Percentiles rank a stretch among this genome's conserved stretches.
phyloP scores from a whole-genome alignment of 2,329 filamentous ascomycete genomes.

The Penicillium sp. region DNA sequence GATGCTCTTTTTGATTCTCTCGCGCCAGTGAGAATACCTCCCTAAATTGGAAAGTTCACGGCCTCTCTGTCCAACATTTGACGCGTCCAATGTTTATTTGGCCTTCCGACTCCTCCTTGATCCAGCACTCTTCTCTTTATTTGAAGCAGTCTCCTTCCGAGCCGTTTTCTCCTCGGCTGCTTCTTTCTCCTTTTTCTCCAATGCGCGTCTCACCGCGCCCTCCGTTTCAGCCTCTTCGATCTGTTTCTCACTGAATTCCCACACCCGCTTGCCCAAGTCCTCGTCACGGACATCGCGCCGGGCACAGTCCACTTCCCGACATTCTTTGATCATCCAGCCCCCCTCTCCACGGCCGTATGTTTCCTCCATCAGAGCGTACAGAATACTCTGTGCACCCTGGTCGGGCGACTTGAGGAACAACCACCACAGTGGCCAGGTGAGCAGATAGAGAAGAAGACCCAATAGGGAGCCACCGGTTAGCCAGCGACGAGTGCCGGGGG shows the following conservation, averaged over 20 bases:
- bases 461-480: constrained; percentile 75
- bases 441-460: constrained; percentile 70
- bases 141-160: constrained; percentile 15
- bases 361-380: constrained; percentile 80
- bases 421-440: constrained; percentile 78
- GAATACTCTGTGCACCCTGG: constrained; percentile 78
- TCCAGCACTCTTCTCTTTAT: constrained; percentile 30
- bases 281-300: constrained; percentile 73
- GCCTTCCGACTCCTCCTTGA: constrained; percentile 37
- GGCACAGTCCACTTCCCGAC: constrained; percentile 65
- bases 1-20: no score
- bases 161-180: constrained; percentile 19
- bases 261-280: constrained; percentile 72
- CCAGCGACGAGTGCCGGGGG: constrained; percentile 82
- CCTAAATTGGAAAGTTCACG: no score
- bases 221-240: constrained; percentile 78
- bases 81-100: constrained; percentile 15
- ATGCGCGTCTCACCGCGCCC: constrained; percentile 57
- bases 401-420: constrained; percentile 77
- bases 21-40: no score
- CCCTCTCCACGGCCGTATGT: constrained; percentile 59
- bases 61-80: no score
- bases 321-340: constrained; percentile 80
- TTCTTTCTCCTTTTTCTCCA: constrained; percentile 50
- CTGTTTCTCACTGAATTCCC: constrained; percentile 80